Conservation (phyloP, 129 eudicot genomes). For the Erigeron canadensis region DNA sequence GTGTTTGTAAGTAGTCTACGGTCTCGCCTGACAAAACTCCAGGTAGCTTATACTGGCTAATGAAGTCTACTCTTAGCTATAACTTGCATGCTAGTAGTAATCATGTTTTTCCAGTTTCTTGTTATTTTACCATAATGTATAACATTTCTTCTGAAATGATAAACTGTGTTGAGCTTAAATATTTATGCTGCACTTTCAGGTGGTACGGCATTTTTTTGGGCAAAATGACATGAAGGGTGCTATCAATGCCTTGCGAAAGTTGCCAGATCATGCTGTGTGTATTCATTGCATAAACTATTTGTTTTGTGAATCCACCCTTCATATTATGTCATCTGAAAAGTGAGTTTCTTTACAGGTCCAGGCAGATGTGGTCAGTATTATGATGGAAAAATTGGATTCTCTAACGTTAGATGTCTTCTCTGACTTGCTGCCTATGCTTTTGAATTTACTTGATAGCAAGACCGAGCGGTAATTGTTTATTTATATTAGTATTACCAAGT, state of each 20-base stretch:
- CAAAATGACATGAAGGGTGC: slow-evolving; percentile 80
- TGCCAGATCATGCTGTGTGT: slow-evolving; percentile 94
- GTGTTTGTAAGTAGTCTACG: slow-evolving; percentile 60
- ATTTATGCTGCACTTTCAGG: slow-evolving; percentile 39
- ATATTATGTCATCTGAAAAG: neutral
- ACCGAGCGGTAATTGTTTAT: slow-evolving; percentile 58
- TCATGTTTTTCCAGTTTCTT: neutral
- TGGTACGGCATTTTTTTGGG: slow-evolving; percentile 89
- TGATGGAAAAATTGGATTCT: slow-evolving; percentile 69
- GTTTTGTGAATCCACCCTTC: slow-evolving; percentile 6
- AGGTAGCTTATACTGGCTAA: slow-evolving; percentile 43
- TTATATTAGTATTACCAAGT: neutral
- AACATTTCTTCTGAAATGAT: neutral
- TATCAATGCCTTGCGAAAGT: slow-evolving; percentile 62
- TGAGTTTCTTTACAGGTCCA: slow-evolving; percentile 59
- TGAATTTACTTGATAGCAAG: slow-evolving; percentile 77
- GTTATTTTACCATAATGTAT: slow-evolving; percentile 13
- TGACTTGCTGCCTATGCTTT: slow-evolving; percentile 75
- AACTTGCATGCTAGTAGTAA: neutral
- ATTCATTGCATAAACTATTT: slow-evolving; percentile 16
- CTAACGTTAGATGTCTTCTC: slow-evolving; percentile 75
- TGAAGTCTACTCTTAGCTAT: neutral
- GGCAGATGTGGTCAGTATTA: slow-evolving; percentile 74
- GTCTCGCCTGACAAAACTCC: slow-evolving; percentile 88
- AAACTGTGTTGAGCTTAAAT: neutral